Percentiles rank a stretch among this genome's conserved stretches.
phyloP scores from a whole-genome alignment of 495 filamentous ascomycete genomes.

The Xylaria telfairii region DNA sequence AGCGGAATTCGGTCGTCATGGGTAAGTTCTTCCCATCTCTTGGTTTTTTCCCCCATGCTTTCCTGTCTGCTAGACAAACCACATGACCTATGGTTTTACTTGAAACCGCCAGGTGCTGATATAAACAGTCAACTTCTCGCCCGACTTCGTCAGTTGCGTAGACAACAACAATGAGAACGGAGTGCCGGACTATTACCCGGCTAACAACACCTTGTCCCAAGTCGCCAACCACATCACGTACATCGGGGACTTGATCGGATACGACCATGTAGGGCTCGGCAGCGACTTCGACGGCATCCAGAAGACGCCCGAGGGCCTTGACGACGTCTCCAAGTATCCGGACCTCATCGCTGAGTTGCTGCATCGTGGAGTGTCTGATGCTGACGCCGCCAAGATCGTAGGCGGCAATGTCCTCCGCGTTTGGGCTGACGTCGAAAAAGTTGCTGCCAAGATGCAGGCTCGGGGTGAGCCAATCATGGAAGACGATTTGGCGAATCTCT shows the following conservation, averaged over 20 bases:
- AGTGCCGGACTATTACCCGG: slow-evolving; percentile 60
- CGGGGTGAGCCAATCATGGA: slow-evolving; percentile 66
- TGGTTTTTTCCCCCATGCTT: background rate
- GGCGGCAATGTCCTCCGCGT: slow-evolving; percentile 79
- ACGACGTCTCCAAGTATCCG: slow-evolving; percentile 86
- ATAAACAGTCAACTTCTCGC: slow-evolving; percentile 64
- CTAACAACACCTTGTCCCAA: slow-evolving; percentile 75
- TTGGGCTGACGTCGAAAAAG: slow-evolving; percentile 73
- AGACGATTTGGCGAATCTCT: slow-evolving; percentile 53
- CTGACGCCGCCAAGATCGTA: slow-evolving; percentile 69
- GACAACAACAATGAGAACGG: slow-evolving; percentile 64
- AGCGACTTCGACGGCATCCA: slow-evolving; percentile 76
- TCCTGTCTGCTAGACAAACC: background rate
- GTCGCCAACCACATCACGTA: slow-evolving; percentile 78
- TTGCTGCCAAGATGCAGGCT: slow-evolving; percentile 65
- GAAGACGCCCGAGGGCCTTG: slow-evolving; percentile 64
- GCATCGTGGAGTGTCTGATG: slow-evolving; percentile 67
- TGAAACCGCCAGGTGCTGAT: slow-evolving; percentile 22
- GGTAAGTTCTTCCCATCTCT: slow-evolving; percentile 40
- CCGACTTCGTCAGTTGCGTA: slow-evolving; percentile 77
- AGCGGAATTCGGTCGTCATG: slow-evolving; percentile 71
- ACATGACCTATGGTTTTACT: background rate
- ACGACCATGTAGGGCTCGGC: slow-evolving; percentile 75
- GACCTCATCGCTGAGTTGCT: slow-evolving; percentile 77
- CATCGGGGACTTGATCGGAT: slow-evolving; percentile 73